A percentile compares a stretch with the other conserved stretches of the same genome.
Evolutionary conservation across 164 flowering plant species (phyloP).

Genomic region (Berberis vulgaris): DNA sequence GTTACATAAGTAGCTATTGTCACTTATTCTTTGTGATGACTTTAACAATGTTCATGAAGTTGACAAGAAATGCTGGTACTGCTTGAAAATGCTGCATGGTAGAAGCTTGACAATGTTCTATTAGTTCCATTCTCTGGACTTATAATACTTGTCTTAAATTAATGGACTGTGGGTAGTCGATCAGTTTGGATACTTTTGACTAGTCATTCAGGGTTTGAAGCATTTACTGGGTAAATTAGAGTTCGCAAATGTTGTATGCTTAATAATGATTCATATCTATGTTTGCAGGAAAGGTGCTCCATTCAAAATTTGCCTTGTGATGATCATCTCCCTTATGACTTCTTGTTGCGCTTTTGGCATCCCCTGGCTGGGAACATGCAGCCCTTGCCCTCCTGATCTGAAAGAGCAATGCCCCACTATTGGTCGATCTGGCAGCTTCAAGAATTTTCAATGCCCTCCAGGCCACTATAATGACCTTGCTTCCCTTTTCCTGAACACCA

Average conservation of each 20-base stretch:
- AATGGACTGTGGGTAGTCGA: too few species aligned
- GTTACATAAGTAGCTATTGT: not conserved
- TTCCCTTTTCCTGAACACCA: constrained; percentile 76
- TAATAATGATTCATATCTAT: not conserved
- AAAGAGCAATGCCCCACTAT: constrained; percentile 55
- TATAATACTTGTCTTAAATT: too few species aligned
- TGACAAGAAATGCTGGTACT: too few species aligned
- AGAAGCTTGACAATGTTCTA: too few species aligned
- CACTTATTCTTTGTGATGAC: too few species aligned
- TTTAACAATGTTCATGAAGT: too few species aligned
- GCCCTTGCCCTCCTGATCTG: constrained; percentile 54
- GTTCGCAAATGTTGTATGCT: not conserved
- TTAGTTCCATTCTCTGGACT: too few species aligned
- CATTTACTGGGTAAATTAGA: not conserved
- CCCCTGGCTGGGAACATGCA: constrained; percentile 77
- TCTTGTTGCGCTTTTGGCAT: constrained; percentile 72
- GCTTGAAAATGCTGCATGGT: too few species aligned
- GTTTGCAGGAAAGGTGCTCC: constrained; percentile 62
- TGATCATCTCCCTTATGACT: constrained; percentile 55
- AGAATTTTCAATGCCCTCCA: constrained; percentile 69
- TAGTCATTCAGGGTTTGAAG: too few species aligned
- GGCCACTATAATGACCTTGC: constrained; percentile 90
- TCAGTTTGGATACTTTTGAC: too few species aligned
- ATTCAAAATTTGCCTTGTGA: constrained; percentile 52
- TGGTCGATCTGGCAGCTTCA: constrained; percentile 75